A percentile compares a stretch with the other conserved stretches of the same genome.
phyloP scores from a whole-genome alignment of 352 stramenopile species.

The Pythium apleroticum region DNA sequence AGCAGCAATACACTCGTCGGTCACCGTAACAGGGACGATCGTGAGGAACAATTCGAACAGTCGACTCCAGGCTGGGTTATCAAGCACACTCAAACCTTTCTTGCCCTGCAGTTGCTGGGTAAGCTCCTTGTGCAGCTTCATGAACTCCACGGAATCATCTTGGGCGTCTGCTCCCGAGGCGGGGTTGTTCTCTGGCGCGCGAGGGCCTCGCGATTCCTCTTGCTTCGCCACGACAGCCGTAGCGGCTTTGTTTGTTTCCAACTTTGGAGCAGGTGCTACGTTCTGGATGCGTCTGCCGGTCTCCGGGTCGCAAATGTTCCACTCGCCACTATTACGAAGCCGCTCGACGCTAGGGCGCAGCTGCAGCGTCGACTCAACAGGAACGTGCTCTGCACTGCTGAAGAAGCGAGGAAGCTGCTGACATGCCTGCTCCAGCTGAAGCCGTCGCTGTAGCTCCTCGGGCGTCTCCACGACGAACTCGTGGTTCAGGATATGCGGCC shows the following conservation, averaged over 20 bases:
- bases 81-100: conserved; percentile 24
- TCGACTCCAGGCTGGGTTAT: conserved; percentile 8
- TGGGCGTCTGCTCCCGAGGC: conserved; percentile 4
- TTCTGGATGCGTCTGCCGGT: conserved; percentile 47
- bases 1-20: background rate
- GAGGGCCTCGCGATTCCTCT: conserved; percentile 4
- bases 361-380: conserved; percentile 29
- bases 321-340: conserved; percentile 76
- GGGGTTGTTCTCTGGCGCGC: background rate
- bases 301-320: conserved; percentile 82
- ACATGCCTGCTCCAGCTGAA: conserved; percentile 61
- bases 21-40: background rate
- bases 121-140: conserved; percentile 29
- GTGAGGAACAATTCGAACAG: conserved; percentile 7
- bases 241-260: background rate
- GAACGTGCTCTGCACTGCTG: conserved; percentile 43
- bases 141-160: conserved; percentile 9
- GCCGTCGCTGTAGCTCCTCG: conserved; percentile 49
- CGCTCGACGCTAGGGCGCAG: conserved; percentile 68
- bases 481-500: conserved; percentile 89
- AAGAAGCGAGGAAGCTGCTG: conserved; percentile 68
- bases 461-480: conserved; percentile 88
- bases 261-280: background rate
- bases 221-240: conserved; percentile 9
- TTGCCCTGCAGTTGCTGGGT: conserved; percentile 30